Percentiles rank a stretch among this genome's conserved stretches.
Evolutionary conservation across 2,329 filamentous ascomycete species (phyloP).

Genomic region (Blumeria hordei): DNA sequence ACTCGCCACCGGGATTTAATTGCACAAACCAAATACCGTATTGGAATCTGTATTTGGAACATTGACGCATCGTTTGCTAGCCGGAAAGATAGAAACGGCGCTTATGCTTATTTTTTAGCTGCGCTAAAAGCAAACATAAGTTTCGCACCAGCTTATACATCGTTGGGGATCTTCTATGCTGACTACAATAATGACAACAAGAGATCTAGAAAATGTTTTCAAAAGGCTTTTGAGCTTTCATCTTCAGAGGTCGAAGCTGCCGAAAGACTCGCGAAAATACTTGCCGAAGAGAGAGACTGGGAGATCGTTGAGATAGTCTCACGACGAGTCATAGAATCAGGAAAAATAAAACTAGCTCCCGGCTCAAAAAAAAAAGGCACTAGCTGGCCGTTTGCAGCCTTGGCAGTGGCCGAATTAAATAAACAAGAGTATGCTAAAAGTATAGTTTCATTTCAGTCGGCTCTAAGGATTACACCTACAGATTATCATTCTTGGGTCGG

Average conservation of each 20-base stretch:
- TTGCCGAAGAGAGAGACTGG: slow-evolving; percentile 84
- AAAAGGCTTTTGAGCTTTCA: slow-evolving; percentile 88
- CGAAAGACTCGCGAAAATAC: slow-evolving; percentile 61
- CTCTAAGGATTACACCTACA: slow-evolving; percentile 55
- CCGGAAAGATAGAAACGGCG: slow-evolving; percentile 55
- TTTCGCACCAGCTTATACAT: slow-evolving; percentile 77
- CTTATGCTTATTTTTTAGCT: slow-evolving; percentile 63
- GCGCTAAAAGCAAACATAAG: slow-evolving; percentile 71
- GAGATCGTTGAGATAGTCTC: slow-evolving; percentile 86
- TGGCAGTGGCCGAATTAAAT: slow-evolving; percentile 86
- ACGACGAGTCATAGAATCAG: slow-evolving; percentile 80
- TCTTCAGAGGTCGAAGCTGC: slow-evolving; percentile 67
- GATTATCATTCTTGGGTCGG: slow-evolving; percentile 96
- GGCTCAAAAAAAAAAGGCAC: slow-evolving; percentile 83
- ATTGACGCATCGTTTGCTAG: slow-evolving; percentile 48
- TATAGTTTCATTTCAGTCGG: slow-evolving; percentile 77
- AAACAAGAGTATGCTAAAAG: slow-evolving; percentile 76
- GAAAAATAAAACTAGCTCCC: slow-evolving; percentile 68
- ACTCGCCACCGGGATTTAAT: slow-evolving; percentile 44
- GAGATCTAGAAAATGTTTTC: slow-evolving; percentile 74
- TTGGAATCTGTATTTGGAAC: slow-evolving; percentile 75
- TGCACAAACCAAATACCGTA: slow-evolving; percentile 64
- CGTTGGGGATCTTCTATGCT: slow-evolving; percentile 69
- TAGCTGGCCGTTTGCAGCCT: slow-evolving; percentile 85
- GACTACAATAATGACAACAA: slow-evolving; percentile 78